A percentile compares a stretch with the other conserved stretches of the same genome.
phyloP scores from a whole-genome alignment of 1,284 basidiomycete genomes.

The Papiliotrema nemorosa region DNA sequence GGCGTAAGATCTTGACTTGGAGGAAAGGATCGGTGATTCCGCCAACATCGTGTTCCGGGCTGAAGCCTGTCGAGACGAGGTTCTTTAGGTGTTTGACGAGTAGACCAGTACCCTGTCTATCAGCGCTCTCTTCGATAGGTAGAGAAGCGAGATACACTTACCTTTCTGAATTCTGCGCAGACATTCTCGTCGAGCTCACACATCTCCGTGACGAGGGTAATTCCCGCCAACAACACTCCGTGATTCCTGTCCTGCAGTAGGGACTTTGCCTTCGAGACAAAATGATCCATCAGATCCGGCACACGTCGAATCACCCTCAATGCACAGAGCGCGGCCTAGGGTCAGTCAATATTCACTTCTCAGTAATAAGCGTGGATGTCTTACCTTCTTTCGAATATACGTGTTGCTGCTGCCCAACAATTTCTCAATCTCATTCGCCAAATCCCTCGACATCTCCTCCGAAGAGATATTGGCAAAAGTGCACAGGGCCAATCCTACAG shows the following conservation, averaged over 20 bases:
- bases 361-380: conserved; percentile 10
- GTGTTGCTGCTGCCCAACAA: conserved; percentile 95
- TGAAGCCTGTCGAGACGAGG: conserved; percentile 93
- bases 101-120: conserved; percentile 73
- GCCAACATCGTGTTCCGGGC: conserved; percentile 98
- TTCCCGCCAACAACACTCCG: conserved; percentile 87
- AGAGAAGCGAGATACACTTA: conserved; percentile 43
- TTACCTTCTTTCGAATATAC: conserved; percentile 96
- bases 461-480: conserved; percentile 99
- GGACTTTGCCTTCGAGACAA: conserved; percentile 80
- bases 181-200: conserved; percentile 72
- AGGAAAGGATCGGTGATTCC: conserved; percentile 99
- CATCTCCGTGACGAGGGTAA: conserved; percentile 95
- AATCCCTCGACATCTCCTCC: conserved; percentile 96
- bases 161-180: conserved; percentile 83
- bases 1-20: conserved; percentile 94
- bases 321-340: conserved; percentile 91
- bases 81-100: conserved; percentile 95
- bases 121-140: neutral
- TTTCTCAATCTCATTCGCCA: conserved; percentile 97
- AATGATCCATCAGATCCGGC: conserved; percentile 93
- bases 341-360: neutral
- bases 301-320: conserved; percentile 93
- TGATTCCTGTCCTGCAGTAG: conserved; percentile 95
- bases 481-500: conserved; percentile 93